A percentile compares a stretch with the other conserved stretches of the same genome.
phyloP scores from a whole-genome alignment of 2,329 filamentous ascomycete species.

The Sarocladium kiliense region DNA sequence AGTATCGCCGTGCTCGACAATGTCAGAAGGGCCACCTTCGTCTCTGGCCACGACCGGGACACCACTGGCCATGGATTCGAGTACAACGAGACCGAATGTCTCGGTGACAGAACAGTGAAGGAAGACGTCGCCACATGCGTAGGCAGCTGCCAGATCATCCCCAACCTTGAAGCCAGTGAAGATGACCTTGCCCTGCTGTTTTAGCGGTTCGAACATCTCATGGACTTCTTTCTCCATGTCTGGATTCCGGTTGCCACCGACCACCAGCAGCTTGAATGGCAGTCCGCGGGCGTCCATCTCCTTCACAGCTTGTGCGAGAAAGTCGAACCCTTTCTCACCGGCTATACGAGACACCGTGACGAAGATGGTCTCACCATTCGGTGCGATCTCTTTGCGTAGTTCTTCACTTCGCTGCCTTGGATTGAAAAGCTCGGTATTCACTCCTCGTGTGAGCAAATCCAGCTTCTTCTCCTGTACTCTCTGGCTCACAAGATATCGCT shows the following conservation, averaged over 20 bases:
- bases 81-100: constrained; percentile 65
- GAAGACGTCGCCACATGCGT: constrained; percentile 65
- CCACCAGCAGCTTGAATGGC: constrained; percentile 59
- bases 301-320: constrained; percentile 51
- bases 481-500: constrained; percentile 53
- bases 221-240: constrained; percentile 58
- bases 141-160: constrained; percentile 56
- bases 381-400: constrained; percentile 50
- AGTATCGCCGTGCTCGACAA: constrained; percentile 52
- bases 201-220: constrained; percentile 49
- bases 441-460: constrained; percentile 57
- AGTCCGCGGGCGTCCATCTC: constrained; percentile 51
- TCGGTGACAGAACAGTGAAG: constrained; percentile 67
- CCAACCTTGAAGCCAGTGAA: constrained; percentile 64
- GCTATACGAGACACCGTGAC: constrained; percentile 63
- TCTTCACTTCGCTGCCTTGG: constrained; percentile 45
- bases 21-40: constrained; percentile 65
- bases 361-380: constrained; percentile 58
- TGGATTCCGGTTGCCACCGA: constrained; percentile 62
- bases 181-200: constrained; percentile 46
- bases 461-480: constrained; percentile 52
- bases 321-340: constrained; percentile 67
- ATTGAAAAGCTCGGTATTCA: constrained; percentile 58
- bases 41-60: constrained; percentile 65
- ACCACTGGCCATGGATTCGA: constrained; percentile 67